phyloP scores from a whole-genome alignment of 192 early-diverging fungal species.

The Umbelopsis ramanniana region DNA sequence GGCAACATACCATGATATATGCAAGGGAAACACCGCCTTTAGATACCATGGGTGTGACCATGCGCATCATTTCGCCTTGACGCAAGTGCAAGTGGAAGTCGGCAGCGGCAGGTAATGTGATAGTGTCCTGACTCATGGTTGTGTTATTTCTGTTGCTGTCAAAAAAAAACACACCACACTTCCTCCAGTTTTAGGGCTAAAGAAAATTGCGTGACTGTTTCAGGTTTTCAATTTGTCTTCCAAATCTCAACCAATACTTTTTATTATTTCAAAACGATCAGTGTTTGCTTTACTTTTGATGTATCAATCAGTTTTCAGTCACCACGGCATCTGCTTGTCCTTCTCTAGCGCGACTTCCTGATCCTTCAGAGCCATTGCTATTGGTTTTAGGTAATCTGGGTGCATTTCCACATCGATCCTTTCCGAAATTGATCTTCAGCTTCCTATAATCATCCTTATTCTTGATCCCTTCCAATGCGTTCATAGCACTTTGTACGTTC shows the following conservation, averaged over 20 bases:
- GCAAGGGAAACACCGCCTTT: conserved; percentile 84
- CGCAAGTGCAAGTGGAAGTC: conserved; percentile 97
- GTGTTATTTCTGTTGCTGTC: neutral
- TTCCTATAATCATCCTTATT: conserved; percentile 57
- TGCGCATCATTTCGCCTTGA: conserved; percentile 89
- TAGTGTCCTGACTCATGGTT: conserved; percentile 38
- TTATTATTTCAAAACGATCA: too few species aligned
- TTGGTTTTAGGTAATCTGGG: conserved; percentile 43
- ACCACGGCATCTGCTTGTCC: neutral
- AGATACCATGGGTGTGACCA: conserved; percentile 81
- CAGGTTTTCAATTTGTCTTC: neutral
- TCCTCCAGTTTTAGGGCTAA: neutral
- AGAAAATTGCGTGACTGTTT: neutral
- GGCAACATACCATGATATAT: conserved; percentile 83
- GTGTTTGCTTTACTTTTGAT: too few species aligned
- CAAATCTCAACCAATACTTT: too few species aligned
- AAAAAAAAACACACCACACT: neutral
- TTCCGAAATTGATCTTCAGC: conserved; percentile 74
- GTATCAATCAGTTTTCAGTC: neutral
- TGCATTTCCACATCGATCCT: conserved; percentile 85
- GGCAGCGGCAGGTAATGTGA: conserved; percentile 71
- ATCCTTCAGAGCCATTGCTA: neutral
- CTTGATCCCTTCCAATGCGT: conserved; percentile 69
- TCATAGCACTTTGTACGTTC: conserved; percentile 73
- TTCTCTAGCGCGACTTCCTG: neutral